These are phyloP conservation scores for Metarhizium anisopliae DNA, from an alignment of 2,329 filamentous ascomycete genomes.

Conservation along the genomic window DNA sequence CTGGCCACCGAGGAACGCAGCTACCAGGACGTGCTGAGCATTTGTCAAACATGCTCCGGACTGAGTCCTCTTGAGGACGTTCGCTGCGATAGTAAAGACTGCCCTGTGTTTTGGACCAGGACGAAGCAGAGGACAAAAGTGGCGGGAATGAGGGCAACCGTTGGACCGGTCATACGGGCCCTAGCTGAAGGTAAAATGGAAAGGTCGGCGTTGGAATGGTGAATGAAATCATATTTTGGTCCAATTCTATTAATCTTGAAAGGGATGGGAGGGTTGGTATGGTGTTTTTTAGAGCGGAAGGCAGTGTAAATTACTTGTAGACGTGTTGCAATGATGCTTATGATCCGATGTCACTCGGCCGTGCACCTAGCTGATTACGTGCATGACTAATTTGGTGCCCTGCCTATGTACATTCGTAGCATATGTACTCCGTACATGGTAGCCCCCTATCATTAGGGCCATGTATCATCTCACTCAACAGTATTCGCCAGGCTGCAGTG, in stretches of 20 bases:
- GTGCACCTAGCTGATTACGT: not conserved
- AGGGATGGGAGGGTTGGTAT: too few relatives aligned
- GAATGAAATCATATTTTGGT: conserved; percentile 1
- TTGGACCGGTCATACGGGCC: conserved; percentile 23
- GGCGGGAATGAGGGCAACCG: conserved; percentile 25
- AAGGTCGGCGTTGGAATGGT: conserved; percentile 26
- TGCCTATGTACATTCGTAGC: not conserved
- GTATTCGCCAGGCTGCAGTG: not conserved
- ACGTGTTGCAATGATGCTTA: not conserved
- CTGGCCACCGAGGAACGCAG: conserved; percentile 56
- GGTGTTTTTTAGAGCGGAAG: too few relatives aligned
- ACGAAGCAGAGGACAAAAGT: conserved; percentile 50
- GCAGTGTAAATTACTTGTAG: too few relatives aligned
- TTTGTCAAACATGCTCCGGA: conserved; percentile 76
- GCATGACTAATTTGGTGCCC: not conserved
- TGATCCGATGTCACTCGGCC: not conserved
- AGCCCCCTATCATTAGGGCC: not conserved
- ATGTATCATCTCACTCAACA: not conserved
- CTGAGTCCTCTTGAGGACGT: conserved; percentile 67
- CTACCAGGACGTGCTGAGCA: conserved; percentile 51
- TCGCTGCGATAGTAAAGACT: conserved; percentile 84
- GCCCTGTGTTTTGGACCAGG: conserved; percentile 80
- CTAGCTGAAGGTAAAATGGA: conserved; percentile 18
- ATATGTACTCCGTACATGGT: not conserved
- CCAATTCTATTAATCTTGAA: too few relatives aligned